Base-by-base conservation (phyloP, 306 rosid genomes). In the Cucumis melo region DNA sequence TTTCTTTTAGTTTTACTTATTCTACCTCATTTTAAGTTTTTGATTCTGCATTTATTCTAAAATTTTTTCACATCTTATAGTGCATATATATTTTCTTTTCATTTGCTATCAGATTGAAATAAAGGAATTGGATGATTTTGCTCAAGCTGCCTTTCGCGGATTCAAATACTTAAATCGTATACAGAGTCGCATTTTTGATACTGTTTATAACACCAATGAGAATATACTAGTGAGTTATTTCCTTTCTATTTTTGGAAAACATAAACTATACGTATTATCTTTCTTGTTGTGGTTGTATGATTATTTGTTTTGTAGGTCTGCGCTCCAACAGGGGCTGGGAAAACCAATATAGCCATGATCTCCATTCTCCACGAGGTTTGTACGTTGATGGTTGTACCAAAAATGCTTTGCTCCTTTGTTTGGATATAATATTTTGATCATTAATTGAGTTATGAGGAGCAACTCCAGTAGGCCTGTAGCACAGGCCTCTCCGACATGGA, bases 251-350 rank as follows among this genome's bases (percentile, higher is more conserved):
- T 23, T 27, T 73, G n/a, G 51, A 53, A 81, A 56, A 53, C 19
- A 20, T 61, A 32, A 51, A 64, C 44, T 17, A 54, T 20, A 73
- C 77, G 19, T 50, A 68, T 73, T 71, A 42, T 78, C 80, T 79
- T 64, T 68, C 60, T 55, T 24, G 29, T 48, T 86, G 76, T 78
- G 13, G 79, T 50, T 6, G 68, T 14, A 68, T 59, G 68, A 34
- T 81, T 68, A 78, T 80, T 72, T 55, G 78, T 59, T 83, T 81
- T 75, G 79, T 88, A 91, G 98, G 98, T 93, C 84, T 93, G 98
- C 86, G 98, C 98, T 80, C 98, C 98, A 12, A 93, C 98, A 46
- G 98, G 98, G 67, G 98, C 98, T 85, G 98, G 98, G 29, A 93
- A 93, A 84, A 93, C 98, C 74, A 93, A 93, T 81, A 93, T 93